Evolutionary conservation across 441 rosid species (phyloP).

Genomic region (Omphalea diandra): DNA sequence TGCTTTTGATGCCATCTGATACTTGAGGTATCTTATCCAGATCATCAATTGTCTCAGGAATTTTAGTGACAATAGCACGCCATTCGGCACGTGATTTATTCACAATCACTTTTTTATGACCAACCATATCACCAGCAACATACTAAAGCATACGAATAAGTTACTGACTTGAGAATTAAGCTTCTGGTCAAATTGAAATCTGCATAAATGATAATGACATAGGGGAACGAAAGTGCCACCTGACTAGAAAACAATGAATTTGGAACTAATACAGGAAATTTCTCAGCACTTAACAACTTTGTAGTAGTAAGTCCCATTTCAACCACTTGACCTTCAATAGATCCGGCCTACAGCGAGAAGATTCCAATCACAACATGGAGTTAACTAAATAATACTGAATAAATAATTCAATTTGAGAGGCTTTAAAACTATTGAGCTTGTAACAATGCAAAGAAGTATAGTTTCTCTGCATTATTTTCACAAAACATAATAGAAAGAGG

Average conservation of each 20-base stretch:
- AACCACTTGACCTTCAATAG: slow-evolving; percentile 86
- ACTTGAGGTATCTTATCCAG: slow-evolving; percentile 66
- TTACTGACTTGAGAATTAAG: neutral
- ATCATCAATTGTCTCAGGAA: slow-evolving; percentile 65
- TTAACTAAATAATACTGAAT: neutral
- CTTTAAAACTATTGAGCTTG: neutral
- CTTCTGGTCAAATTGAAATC: too few species aligned
- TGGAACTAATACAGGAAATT: slow-evolving; percentile 80
- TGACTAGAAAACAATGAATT: slow-evolving; percentile 94
- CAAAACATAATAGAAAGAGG: neutral
- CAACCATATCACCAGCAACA: neutral
- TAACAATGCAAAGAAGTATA: neutral
- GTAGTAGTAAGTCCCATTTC: slow-evolving; percentile 92
- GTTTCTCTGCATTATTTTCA: neutral
- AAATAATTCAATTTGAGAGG: neutral
- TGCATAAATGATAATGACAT: neutral
- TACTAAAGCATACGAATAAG: neutral
- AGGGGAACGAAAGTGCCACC: slow-evolving; percentile 36
- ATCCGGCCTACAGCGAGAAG: slow-evolving; percentile 62
- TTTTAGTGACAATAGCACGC: slow-evolving; percentile 58
- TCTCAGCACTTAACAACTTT: slow-evolving; percentile 70
- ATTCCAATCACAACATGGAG: slow-evolving; percentile 3
- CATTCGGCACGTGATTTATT: slow-evolving; percentile 86
- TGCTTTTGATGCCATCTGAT: slow-evolving; percentile 65
- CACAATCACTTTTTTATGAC: slow-evolving; percentile 56